Conservation (phyloP, 495 filamentous ascomycete genomes). For the Diplogelasinospora grovesii region DNA sequence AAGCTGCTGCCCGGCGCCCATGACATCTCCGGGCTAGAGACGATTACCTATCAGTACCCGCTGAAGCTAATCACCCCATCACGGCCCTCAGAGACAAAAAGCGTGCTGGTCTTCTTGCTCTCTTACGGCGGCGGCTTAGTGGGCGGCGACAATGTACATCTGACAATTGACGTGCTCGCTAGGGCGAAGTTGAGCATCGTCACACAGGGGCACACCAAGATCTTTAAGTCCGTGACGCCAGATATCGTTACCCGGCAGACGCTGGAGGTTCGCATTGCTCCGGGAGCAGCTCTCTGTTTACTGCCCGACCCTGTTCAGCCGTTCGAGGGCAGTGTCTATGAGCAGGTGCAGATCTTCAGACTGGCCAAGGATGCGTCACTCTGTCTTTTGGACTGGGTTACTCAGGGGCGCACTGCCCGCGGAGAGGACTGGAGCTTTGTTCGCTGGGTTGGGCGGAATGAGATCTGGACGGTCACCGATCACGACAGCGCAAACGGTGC, state of each 20-base stretch:
- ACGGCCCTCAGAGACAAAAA: conserved; percentile 45
- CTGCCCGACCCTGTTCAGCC: conserved; percentile 95
- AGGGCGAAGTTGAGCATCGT: conserved; percentile 70
- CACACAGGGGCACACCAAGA: conserved; percentile 93
- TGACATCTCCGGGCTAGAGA: conserved; percentile 65
- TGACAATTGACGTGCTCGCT: conserved; percentile 58
- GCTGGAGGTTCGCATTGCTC: conserved; percentile 54
- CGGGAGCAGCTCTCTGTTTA: conserved; percentile 67
- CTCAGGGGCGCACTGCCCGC: conserved; percentile 72
- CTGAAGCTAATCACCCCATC: conserved; percentile 80
- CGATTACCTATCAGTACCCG: conserved; percentile 83
- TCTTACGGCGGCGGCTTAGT: conserved; percentile 94
- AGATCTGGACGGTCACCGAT: conserved; percentile 57
- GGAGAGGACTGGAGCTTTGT: conserved; percentile 86
- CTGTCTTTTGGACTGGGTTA: conserved; percentile 89
- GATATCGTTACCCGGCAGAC: conserved; percentile 60
- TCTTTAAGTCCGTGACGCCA: conserved; percentile 68
- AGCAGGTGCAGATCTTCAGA: conserved; percentile 71
- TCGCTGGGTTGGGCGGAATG: conserved; percentile 74
- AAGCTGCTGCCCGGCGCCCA: conserved; percentile 62
- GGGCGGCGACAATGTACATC: conserved; percentile 71
- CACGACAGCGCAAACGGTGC: conserved; percentile 19
- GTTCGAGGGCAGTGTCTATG: conserved; percentile 71
- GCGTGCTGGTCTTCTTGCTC: conserved; percentile 72
- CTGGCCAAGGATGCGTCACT: conserved; percentile 55